Evolutionary conservation across 805 yeast species (phyloP), one percentile per base, ranked within the genome.

Genomic region (Myxozyma geophila): DNA sequence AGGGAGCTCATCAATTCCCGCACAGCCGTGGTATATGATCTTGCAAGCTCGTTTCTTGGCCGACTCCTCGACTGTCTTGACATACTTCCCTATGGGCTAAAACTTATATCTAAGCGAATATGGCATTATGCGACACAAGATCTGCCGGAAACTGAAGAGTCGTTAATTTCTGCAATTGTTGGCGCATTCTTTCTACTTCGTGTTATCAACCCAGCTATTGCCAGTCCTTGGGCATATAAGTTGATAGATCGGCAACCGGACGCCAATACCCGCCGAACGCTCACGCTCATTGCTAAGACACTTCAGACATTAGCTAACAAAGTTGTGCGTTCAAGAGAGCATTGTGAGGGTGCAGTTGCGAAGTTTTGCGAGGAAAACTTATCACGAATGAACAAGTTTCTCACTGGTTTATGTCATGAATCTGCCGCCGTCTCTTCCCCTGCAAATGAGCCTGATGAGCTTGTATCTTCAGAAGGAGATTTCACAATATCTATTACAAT

Each of bases 231-330:
- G 62, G 80, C 87, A 7, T 81, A 76, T 67, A 73, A 72, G 72
- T 70, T 79, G 23, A 73, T 78, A 10, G 77, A 76, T 52, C 70
- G 63, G 49, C 62, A 66, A 23, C 79, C 78, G 1, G 70, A 83
- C 2, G 77, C 77, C 59, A 73, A 73, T 15, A 79, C 80, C 3
- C 80, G 91, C 66, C 81, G 96, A 67, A 83, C 90, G 0, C 81
- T 90, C 56, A 85, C 92, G 64, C 86, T 89, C 60, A 74, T 92
- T 40, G 97, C 96, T 1, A 90, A 91, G 70, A 87, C 89, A 19
- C 77, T 93, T 21, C 98, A 93, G 76, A 85, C 88, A 68, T 84
- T 92, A 78, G 97, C 96, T 0, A 93, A 92, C 74, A 92, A 91
- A 36, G 82, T 96, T 0, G 80, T 89, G 3, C 79, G 81, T 6